Conservation (phyloP, 2,329 filamentous ascomycete genomes). For the Arachnopeziza araneosa region DNA sequence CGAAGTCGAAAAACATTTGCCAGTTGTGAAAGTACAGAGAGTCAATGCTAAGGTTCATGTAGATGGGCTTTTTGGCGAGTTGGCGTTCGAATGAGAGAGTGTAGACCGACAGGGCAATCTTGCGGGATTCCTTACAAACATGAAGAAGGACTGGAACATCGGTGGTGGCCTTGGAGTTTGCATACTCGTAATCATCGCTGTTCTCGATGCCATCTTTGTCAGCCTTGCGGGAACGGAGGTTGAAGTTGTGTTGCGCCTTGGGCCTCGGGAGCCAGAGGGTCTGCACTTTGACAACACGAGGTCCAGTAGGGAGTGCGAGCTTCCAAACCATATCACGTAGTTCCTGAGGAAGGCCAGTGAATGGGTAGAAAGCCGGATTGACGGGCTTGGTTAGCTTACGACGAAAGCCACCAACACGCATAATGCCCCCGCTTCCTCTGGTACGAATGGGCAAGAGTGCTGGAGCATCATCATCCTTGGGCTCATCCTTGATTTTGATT, state of each 20-base stretch:
- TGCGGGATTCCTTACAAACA: not conserved
- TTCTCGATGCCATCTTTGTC: not conserved
- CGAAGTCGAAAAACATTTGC: not conserved
- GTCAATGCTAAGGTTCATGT: not conserved
- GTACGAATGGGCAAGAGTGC: not conserved
- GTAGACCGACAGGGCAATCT: not conserved
- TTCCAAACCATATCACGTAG: not conserved
- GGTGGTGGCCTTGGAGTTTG: not conserved
- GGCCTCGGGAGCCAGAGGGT: not conserved
- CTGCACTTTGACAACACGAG: not conserved
- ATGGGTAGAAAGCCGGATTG: not conserved
- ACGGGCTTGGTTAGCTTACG: not conserved
- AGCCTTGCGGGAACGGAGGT: not conserved
- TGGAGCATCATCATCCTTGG: too few species aligned
- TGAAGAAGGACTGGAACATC: not conserved
- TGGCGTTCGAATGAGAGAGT: not conserved
- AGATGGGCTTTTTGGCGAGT: not conserved
- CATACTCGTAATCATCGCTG: not conserved
- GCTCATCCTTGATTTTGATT: too few species aligned
- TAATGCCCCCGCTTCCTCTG: not conserved
- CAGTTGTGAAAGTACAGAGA: not conserved
- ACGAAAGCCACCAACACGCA: not conserved
- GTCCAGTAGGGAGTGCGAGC: not conserved
- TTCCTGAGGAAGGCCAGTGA: not conserved
- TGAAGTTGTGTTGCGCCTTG: not conserved